phyloP scores from a whole-genome alignment of 1,284 basidiomycete genomes.

The Ceraceosorus bombacis region DNA sequence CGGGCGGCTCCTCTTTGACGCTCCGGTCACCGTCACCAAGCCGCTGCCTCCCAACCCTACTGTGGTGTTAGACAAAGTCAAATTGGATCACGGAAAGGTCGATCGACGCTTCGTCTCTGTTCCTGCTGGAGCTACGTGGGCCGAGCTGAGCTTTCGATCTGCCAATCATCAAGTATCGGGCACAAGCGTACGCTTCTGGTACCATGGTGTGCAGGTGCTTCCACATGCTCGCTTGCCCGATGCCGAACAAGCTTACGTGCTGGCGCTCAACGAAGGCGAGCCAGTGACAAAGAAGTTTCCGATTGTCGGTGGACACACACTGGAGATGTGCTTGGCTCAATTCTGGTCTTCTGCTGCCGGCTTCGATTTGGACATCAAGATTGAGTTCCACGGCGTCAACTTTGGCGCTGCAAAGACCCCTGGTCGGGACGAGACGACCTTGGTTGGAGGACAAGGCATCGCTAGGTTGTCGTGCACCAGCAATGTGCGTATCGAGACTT shows the following conservation, averaged over 20 bases:
- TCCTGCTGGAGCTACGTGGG: constrained; percentile 48
- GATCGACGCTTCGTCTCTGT: constrained; percentile 45
- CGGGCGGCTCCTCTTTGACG: constrained; percentile 40
- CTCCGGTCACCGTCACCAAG: constrained; percentile 48
- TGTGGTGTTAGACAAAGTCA: constrained; percentile 25
- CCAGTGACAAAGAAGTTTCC: constrained; percentile 42
- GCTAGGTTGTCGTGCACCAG: constrained; percentile 37
- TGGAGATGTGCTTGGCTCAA: constrained; percentile 48
- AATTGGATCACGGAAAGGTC: constrained; percentile 39
- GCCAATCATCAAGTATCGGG: constrained; percentile 32
- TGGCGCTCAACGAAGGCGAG: constrained; percentile 45
- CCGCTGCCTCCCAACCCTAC: constrained; percentile 33
- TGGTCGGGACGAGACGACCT: constrained; percentile 36
- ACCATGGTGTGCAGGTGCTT: constrained; percentile 47
- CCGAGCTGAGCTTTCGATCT: constrained; percentile 42
- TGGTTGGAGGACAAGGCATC: constrained; percentile 45
- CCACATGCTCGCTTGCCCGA: constrained; percentile 40
- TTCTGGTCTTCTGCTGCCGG: constrained; percentile 45
- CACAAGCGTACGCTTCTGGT: constrained; percentile 46
- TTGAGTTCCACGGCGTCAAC: constrained; percentile 48
- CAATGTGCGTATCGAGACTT: constrained; percentile 42
- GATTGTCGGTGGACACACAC: constrained; percentile 45
- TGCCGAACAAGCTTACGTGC: constrained; percentile 42
- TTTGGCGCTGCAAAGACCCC: not conserved
- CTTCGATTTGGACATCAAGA: constrained; percentile 43